Percentiles rank a stretch among this genome's conserved stretches.
These are phyloP conservation scores for Apiospora rasikravindrae DNA, from an alignment of 2,329 filamentous ascomycete genomes.

Conservation along the genomic window DNA sequence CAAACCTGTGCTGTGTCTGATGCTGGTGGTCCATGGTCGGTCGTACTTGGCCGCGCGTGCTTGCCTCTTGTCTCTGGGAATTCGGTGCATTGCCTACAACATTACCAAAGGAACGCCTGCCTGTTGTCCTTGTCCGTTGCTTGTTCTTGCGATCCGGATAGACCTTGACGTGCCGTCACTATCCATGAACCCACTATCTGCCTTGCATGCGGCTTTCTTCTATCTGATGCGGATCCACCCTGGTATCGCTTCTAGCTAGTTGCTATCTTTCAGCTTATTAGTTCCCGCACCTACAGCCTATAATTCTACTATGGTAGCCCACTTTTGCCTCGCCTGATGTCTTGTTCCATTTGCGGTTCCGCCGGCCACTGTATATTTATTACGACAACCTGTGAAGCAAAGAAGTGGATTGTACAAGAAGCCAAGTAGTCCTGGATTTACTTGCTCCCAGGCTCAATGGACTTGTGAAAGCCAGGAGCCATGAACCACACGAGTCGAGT, in stretches of 20 bases:
- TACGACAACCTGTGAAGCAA: not conserved
- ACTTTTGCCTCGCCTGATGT: not conserved
- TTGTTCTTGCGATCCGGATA: not conserved
- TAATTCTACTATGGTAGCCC: not conserved
- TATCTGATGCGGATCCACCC: constrained; percentile 1
- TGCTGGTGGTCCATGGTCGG: not conserved
- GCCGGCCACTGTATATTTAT: not conserved
- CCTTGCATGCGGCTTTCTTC: not conserved
- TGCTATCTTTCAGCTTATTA: constrained; percentile 1
- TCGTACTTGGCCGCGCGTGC: too few species aligned
- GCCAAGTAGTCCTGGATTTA: not conserved
- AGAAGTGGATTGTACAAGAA: not conserved
- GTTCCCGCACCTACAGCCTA: not conserved
- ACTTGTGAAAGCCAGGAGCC: not conserved
- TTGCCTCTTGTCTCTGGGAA: not conserved
- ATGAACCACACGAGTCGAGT: too few species aligned
- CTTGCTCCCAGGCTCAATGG: not conserved
- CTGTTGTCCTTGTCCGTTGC: not conserved
- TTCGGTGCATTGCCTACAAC: not conserved
- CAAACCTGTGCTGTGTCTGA: not conserved
- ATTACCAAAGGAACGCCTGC: not conserved
- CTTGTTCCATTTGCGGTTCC: not conserved
- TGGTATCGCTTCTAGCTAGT: not conserved
- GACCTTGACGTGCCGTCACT: not conserved
- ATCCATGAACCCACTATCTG: not conserved